phyloP scores from a whole-genome alignment of 1,284 basidiomycete species.

The Boletus semigastroideus region DNA sequence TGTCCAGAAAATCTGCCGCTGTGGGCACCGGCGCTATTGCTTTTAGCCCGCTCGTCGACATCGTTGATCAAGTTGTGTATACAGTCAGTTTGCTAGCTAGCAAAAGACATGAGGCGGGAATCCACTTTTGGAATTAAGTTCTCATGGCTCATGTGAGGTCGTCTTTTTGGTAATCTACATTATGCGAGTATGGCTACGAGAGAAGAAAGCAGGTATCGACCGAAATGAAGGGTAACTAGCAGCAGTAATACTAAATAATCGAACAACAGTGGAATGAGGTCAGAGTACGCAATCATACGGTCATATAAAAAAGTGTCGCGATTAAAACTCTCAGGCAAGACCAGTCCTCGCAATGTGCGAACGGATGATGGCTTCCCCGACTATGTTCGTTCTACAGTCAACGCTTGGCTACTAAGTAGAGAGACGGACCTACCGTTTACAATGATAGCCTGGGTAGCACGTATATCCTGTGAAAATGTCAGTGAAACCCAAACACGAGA shows the following conservation, averaged over 20 bases:
- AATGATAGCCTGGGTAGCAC: slow-evolving; percentile 73
- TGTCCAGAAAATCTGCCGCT: slow-evolving; percentile 93
- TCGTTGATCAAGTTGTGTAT: slow-evolving; percentile 38
- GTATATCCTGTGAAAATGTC: slow-evolving; percentile 52
- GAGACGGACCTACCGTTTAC: slow-evolving; percentile 52
- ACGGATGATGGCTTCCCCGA: slow-evolving; percentile 65
- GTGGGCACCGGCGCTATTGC: slow-evolving; percentile 97
- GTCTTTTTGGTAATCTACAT: slow-evolving; percentile 22
- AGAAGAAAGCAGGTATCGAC: slow-evolving; percentile 22
- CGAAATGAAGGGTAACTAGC: slow-evolving; percentile 30
- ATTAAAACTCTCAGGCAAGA: slow-evolving; percentile 36
- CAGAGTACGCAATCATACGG: slow-evolving; percentile 8
- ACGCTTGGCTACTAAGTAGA: background rate
- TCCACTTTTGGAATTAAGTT: slow-evolving; percentile 11
- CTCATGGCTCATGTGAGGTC: slow-evolving; percentile 18
- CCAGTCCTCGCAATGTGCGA: slow-evolving; percentile 57
- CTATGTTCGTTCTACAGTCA: slow-evolving; percentile 31
- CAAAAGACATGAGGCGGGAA: slow-evolving; percentile 1
- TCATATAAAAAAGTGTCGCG: slow-evolving; percentile 9
- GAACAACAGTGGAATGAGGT: slow-evolving; percentile 17
- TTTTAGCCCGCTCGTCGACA: slow-evolving; percentile 89
- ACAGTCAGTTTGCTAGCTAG: background rate
- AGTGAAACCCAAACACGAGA: background rate
- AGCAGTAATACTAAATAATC: slow-evolving; percentile 22
- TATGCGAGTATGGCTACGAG: slow-evolving; percentile 12